Evolutionary conservation across 129 eudicot genomes (phyloP).

Genomic region (Flaveria linearis): DNA sequence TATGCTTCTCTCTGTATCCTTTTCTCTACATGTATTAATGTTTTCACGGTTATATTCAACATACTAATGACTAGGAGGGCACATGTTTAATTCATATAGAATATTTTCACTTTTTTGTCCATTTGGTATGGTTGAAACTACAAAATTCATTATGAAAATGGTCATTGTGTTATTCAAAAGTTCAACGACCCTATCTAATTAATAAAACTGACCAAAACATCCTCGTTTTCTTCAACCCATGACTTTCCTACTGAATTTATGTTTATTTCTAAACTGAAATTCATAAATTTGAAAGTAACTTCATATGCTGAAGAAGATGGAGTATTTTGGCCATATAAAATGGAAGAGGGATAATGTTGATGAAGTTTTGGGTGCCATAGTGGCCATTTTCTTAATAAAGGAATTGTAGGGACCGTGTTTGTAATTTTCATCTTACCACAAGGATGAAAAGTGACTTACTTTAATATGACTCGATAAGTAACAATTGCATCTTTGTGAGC

Average conservation of each 20-base stretch:
- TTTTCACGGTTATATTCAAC: neutral
- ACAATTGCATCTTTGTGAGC: constrained; percentile 5
- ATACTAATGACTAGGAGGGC: neutral
- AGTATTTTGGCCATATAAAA: neutral
- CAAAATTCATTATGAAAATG: neutral
- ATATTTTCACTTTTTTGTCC: neutral
- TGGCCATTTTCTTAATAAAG: neutral
- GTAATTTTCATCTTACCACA: neutral
- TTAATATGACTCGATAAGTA: neutral
- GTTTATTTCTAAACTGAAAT: too few species aligned
- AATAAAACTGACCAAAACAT: neutral
- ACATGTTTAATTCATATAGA: neutral
- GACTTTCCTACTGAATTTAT: neutral
- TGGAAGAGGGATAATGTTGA: neutral
- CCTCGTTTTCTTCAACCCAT: neutral
- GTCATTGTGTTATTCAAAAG: neutral
- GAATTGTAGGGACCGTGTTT: neutral
- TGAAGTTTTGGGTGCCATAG: neutral
- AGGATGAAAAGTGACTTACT: neutral
- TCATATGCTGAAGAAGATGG: neutral
- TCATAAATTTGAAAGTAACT: neutral
- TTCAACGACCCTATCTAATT: neutral
- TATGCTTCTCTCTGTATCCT: neutral
- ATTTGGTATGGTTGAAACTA: neutral
- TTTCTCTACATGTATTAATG: neutral